Evolutionary conservation across 1,139 yeast species (phyloP), one percentile per base, ranked within the genome.

Genomic region (Candida smagusa): DNA sequence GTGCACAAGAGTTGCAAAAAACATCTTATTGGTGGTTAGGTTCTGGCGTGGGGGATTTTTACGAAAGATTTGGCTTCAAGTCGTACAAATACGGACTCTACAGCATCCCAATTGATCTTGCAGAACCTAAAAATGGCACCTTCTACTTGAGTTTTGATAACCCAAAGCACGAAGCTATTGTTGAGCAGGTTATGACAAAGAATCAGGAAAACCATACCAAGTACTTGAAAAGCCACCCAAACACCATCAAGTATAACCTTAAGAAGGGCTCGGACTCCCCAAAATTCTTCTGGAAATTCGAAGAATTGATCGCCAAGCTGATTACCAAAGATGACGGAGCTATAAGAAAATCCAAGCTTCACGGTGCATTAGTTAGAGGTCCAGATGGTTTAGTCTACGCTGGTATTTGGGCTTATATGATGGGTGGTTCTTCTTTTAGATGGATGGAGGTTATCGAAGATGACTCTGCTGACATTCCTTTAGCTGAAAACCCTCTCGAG

Each of bases 11-110:
- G 28, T 55, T 69, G 45, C 48, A 65, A 26, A 65, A 67, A 41
- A 51, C 65, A 41, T 68, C 64, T 44, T 56, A 67, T 37, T 46
- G 49, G 75, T 47, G 49, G 13, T 55, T 68, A 39, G 65, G 67
- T 45, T 68, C 74, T 3, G 65, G 59, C 1, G 60, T 59, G 4
- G 65, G 61, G 7, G 50, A 46, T 8, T 65, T 52, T 33, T 70
- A 68, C 41, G 58, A 56, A 38, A 49, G 60, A 38, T 62, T 67
- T 44, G 76, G 75, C 1, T 70, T 70, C 50, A 66, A 65, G 38
- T 41, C 55, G 2, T 65, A 50, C 40, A 73, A 74, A 0, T 29
- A 65, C 24, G 68, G 68, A 31, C 59, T 63, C 37, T 70, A 61
- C 43, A 50, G 53, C 40, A 46, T 69, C 9, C 73, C 73, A 1